Base-by-base conservation (phyloP, 108 stramenopile species). In the Schizochytrium sp. region DNA sequence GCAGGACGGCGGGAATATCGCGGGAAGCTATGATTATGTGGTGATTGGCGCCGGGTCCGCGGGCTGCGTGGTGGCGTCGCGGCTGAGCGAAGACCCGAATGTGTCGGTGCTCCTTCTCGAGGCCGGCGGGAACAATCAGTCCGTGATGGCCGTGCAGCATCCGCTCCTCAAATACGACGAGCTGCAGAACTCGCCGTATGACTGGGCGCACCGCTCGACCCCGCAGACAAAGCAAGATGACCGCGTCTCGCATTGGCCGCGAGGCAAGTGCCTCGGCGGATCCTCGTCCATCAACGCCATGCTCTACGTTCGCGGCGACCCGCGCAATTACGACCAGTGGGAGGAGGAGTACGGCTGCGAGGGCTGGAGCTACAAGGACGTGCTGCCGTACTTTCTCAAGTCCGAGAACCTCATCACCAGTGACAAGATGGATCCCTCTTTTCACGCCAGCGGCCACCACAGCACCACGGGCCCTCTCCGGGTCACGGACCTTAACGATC, bases 41-140 rank as follows among this genome's bases (percentile, higher is more conserved):
- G 90, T 97, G 48, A 94, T 95, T 6, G 96, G 96, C 87, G 95
- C 93, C 4, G 96, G 96, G 10, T 90, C 93, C 3, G 94, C 94
- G n/a, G 96, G 96, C 0, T 93, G 94, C 63, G 90, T 96, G 43
- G 87, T 94, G 25, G 96, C 96, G 29, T 89, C 93, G 51, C 88
- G 93, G 43, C 92, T 97, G 63, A 58, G 72, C n/a, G 57, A 87
- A 57, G 90, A 90, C 72, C 41, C 60, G 19, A 87, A 87, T 51
- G 88, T 88, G 60, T 60, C 58, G 45, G 94, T 92, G 12, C 88
- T 94, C 47, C 60, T 92, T 71, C 60, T 94, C 63, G 92, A 93
- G 76, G 93, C 93, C 60, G 93, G 93, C 16, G 76, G 58, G 28
- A 43, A 12, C 21, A 60, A 58, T 18, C 57, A 58, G 57, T 18